Evolutionary conservation across 805 yeast genomes (phyloP).

Genomic region (Saccharomycopsis javanensis): DNA sequence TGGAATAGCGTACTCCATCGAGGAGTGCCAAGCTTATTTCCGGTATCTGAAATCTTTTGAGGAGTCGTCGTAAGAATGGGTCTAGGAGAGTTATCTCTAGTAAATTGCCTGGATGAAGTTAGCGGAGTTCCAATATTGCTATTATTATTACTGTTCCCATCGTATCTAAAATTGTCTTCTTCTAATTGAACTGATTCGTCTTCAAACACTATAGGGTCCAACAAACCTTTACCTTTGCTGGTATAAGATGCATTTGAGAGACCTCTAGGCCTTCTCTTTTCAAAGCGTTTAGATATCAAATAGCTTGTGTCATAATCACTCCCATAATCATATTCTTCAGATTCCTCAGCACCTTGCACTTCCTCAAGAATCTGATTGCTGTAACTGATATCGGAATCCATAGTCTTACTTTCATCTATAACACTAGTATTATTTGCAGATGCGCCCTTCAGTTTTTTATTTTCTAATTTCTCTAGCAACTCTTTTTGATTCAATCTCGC

Average conservation of each 20-base stretch:
- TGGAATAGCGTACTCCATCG: conserved; percentile 18
- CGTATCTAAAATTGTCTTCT: not conserved
- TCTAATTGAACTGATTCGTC: not conserved
- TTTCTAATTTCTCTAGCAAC: not conserved
- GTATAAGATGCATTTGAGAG: not conserved
- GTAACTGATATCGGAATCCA: not conserved
- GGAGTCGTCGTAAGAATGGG: not conserved
- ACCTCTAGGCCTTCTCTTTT: not conserved
- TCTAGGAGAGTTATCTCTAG: not conserved
- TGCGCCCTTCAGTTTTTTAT: not conserved
- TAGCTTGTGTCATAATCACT: not conserved
- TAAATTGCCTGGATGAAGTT: not conserved
- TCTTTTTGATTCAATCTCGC: conserved; percentile 6
- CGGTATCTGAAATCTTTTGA: not conserved
- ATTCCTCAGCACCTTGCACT: not conserved
- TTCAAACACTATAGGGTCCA: not conserved
- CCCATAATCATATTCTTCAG: not conserved
- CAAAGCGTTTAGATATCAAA: not conserved
- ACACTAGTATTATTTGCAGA: not conserved
- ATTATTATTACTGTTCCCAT: not conserved
- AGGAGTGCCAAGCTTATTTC: conserved; percentile 7
- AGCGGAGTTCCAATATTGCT: not conserved
- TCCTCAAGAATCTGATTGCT: not conserved
- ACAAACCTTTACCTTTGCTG: not conserved
- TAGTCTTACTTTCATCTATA: not conserved